Evolutionary conservation across 2,329 filamentous ascomycete species (phyloP).

Genomic region (Epichloe uncinata): DNA sequence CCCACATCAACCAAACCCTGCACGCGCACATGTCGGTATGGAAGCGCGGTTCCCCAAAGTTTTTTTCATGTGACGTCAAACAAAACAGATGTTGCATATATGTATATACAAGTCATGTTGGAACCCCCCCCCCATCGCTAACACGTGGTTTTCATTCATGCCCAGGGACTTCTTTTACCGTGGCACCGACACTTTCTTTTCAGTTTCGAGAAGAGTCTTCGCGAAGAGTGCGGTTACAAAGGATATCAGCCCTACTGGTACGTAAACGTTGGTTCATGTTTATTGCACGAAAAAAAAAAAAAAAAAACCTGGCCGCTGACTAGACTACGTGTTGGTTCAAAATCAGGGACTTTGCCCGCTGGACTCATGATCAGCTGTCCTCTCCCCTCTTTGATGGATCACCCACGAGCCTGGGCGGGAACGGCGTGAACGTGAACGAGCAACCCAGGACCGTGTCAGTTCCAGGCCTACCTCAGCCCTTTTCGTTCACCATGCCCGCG

Average conservation of each 20-base stretch:
- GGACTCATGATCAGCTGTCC: background rate
- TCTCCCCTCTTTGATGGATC: constrained; percentile 6
- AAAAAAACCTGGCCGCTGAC: too few species aligned
- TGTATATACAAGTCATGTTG: too few species aligned
- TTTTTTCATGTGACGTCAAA: too few species aligned
- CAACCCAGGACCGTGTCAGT: background rate
- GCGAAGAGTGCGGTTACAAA: constrained; percentile 28
- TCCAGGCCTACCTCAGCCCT: background rate
- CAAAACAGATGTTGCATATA: too few species aligned
- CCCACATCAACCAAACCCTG: background rate
- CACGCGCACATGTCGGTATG: constrained; percentile 1
- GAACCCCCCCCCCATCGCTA: too few species aligned
- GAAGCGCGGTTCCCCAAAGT: too few species aligned
- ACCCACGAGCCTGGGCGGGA: background rate
- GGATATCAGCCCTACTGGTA: constrained; percentile 7
- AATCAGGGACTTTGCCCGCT: constrained; percentile 2
- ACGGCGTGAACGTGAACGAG: background rate
- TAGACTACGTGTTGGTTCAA: too few species aligned
- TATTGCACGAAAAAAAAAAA: too few species aligned
- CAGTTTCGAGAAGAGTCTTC: constrained; percentile 24
- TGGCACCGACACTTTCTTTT: constrained; percentile 30
- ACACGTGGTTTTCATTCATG: background rate
- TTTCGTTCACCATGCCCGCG: background rate
- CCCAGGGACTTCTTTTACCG: constrained; percentile 6
- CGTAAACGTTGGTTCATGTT: too few species aligned